These are phyloP conservation scores for Theobroma grandiflorum DNA, from an alignment of 441 rosid genomes.

Conservation along the genomic window DNA sequence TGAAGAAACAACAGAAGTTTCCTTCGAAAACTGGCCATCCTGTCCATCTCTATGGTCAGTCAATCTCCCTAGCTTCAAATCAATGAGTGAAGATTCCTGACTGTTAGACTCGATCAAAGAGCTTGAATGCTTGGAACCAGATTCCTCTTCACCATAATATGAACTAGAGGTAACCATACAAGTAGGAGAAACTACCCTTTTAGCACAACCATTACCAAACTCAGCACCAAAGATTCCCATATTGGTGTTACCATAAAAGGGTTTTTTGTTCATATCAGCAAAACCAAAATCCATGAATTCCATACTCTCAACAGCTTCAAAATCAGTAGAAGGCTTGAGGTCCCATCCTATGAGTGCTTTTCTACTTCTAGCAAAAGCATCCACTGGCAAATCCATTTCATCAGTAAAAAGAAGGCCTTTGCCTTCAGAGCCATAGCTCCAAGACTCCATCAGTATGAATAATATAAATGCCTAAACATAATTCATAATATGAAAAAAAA, in stretches of 20 bases:
- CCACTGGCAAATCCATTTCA: conserved; percentile 45
- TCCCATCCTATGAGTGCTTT: conserved; percentile 46
- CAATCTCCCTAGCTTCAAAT: conserved; percentile 69
- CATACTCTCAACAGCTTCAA: conserved; percentile 36
- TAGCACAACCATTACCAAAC: conserved; percentile 30
- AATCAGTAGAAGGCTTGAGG: conserved; percentile 39
- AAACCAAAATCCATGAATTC: conserved; percentile 41
- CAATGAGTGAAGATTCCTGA: conserved; percentile 56
- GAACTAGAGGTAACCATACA: conserved; percentile 37
- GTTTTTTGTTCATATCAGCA: conserved; percentile 43
- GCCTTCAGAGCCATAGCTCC: conserved; percentile 53
- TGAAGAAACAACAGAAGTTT: conserved; percentile 37
- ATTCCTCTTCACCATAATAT: conserved; percentile 45
- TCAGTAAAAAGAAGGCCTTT: conserved; percentile 34
- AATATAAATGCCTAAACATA: neutral
- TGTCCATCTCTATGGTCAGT: conserved; percentile 44
- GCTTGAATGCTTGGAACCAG: conserved; percentile 50
- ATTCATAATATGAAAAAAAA: neutral
- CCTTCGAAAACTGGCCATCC: conserved; percentile 38
- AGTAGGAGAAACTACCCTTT: conserved; percentile 34
- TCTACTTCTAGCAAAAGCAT: conserved; percentile 41
- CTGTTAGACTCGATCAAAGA: conserved; percentile 49
- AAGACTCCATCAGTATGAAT: conserved; percentile 52
- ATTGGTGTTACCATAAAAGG: conserved; percentile 16
- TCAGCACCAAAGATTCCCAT: conserved; percentile 19